Evolutionary conservation across 345 rosid genomes (phyloP).

Genomic region (Gossypium rotundifolium): DNA sequence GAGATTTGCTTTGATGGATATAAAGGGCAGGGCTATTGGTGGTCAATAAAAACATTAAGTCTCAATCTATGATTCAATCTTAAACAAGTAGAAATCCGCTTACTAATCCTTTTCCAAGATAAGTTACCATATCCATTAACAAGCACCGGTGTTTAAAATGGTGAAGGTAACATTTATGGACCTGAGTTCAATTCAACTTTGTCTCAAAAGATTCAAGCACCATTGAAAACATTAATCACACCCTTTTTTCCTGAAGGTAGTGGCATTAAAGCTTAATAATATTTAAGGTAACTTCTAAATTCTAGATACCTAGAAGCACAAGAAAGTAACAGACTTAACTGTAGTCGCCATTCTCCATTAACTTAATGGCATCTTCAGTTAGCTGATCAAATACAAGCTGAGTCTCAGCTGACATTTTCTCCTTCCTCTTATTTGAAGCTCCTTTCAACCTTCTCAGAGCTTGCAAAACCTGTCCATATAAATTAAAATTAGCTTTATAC

Average conservation of each 20-base stretch:
- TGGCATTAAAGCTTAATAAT: neutral
- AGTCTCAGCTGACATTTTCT: conserved; percentile 77
- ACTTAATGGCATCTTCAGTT: conserved; percentile 87
- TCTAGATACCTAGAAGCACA: neutral
- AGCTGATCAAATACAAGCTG: conserved; percentile 86
- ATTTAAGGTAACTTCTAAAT: neutral
- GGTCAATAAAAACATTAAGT: neutral
- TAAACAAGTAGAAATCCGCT: neutral
- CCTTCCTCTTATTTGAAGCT: conserved; percentile 59
- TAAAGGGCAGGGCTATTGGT: neutral
- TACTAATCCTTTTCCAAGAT: neutral
- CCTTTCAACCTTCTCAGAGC: conserved; percentile 94
- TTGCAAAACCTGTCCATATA: conserved; percentile 57
- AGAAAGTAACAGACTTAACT: conserved; percentile 47
- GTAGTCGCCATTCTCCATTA: conserved; percentile 82
- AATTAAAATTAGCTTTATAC: conserved; percentile 7
- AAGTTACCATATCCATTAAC: neutral
- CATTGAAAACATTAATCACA: neutral
- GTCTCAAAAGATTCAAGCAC: neutral
- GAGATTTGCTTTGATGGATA: neutral
- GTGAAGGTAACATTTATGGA: neutral
- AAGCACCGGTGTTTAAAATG: neutral
- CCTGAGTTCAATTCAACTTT: neutral
- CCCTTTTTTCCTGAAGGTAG: neutral
- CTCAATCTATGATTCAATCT: neutral